Conservation (phyloP, 768 basidiomycete genomes). For the Boletus speciosus region DNA sequence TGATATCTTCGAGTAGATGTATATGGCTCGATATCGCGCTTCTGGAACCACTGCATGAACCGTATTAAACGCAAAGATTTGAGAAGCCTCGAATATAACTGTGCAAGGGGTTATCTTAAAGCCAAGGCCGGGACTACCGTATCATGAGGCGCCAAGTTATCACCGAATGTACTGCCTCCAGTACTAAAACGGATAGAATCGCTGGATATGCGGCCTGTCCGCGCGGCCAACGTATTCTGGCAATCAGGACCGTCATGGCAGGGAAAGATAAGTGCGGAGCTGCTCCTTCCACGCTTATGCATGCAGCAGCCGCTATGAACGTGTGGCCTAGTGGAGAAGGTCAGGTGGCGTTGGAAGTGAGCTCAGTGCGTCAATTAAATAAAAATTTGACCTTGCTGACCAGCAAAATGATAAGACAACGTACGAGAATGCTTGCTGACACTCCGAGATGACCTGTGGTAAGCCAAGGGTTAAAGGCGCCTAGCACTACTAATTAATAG, state of each 20-base stretch:
- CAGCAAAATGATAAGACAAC: background rate
- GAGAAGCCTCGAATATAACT: background rate
- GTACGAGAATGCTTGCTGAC: background rate
- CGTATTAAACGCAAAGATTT: background rate
- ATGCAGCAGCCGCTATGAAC: background rate
- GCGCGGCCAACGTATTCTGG: background rate
- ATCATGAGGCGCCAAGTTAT: background rate
- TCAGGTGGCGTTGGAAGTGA: too few relatives aligned
- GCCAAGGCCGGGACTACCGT: background rate
- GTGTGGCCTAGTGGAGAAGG: background rate
- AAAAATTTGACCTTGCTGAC: background rate
- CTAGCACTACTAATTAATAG: background rate
- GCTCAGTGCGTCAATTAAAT: background rate
- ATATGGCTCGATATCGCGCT: background rate
- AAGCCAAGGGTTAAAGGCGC: background rate
- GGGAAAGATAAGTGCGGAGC: background rate
- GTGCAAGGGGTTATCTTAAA: background rate
- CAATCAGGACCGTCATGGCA: background rate
- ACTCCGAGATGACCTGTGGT: background rate
- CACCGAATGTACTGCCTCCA: background rate
- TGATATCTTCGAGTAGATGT: too few relatives aligned
- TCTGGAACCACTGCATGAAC: background rate
- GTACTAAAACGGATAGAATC: background rate
- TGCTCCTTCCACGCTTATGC: background rate
- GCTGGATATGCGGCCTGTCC: background rate